Conservation (phyloP, 108 stramenopile species). For the Aurantiochytrium sp. region DNA sequence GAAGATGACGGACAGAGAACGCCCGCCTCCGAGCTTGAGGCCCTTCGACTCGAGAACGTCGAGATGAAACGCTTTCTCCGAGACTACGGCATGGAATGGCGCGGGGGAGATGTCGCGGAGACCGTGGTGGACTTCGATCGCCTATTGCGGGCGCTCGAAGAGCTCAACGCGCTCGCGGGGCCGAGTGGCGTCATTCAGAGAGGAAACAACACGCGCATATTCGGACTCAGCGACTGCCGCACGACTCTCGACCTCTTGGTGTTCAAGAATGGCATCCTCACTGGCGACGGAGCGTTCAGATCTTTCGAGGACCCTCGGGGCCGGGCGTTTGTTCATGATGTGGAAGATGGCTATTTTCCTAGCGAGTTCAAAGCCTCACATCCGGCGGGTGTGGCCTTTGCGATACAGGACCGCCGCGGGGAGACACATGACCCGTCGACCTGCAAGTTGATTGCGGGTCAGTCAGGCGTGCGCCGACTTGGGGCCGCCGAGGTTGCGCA, state of each 20-base stretch:
- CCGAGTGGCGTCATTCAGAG: not conserved
- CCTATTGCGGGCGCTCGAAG: not conserved
- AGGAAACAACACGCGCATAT: not conserved
- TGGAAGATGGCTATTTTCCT: conserved; percentile 2
- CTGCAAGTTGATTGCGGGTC: not conserved
- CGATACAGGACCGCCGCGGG: not conserved
- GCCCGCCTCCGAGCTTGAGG: not conserved
- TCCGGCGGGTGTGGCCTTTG: not conserved
- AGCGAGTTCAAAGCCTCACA: not conserved
- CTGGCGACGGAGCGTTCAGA: not conserved
- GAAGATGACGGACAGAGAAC: not conserved
- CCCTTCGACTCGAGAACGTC: not conserved
- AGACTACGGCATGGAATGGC: conserved; percentile 3
- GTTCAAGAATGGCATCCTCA: conserved; percentile 7
- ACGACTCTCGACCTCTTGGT: not conserved
- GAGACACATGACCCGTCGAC: not conserved
- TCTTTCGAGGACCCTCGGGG: not conserved
- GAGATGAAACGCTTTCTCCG: not conserved
- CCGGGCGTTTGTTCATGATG: not conserved
- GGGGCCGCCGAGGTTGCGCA: not conserved
- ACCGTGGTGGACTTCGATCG: not conserved
- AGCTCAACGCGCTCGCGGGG: not conserved
- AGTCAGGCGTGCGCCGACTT: not conserved
- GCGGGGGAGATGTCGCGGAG: not conserved
- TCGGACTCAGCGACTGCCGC: not conserved